Conservation (phyloP, 2,329 filamentous ascomycete species). For the Zalaria sp. region DNA sequence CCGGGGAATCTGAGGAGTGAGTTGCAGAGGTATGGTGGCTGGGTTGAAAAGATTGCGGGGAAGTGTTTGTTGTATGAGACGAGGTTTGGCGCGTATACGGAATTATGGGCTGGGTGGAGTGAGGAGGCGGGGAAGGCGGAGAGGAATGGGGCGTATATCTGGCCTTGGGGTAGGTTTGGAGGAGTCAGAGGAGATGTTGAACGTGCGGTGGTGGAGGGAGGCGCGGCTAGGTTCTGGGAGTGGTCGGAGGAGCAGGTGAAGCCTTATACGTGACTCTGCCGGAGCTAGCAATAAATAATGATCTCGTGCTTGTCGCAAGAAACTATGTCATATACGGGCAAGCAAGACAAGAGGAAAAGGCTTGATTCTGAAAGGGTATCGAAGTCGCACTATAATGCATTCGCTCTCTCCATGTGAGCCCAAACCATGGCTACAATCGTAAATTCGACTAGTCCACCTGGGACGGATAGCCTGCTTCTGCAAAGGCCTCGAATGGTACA, state of each 20-base stretch:
- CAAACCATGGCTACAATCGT: no score
- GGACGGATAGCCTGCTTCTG: no score
- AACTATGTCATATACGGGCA: no score
- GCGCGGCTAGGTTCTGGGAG: conserved; percentile 23
- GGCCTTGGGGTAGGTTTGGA: conserved; percentile 13
- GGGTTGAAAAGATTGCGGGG: conserved; percentile 5
- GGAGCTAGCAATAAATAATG: no score
- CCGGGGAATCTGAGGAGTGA: conserved; percentile 17
- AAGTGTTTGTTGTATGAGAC: conserved; percentile 9
- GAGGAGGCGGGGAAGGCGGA: conserved; percentile 11
- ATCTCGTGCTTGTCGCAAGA: no score
- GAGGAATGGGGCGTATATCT: conserved; percentile 15
- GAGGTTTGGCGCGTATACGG: conserved; percentile 18
- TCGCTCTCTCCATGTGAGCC: no score
- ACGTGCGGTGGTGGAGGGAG: conserved; percentile 15
- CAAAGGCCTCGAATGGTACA: no score
- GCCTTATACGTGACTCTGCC: no score
- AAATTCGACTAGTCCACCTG: no score
- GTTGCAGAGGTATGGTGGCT: conserved; percentile 12
- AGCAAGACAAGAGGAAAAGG: no score
- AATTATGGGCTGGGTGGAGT: conserved; percentile 16
- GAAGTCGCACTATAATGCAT: no score
- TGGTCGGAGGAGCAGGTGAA: conserved; percentile 23
- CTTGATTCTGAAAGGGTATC: no score
- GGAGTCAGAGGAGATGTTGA: conserved; percentile 14